Base-by-base conservation (phyloP, 768 basidiomycete species). In the Boletus sensibilis region DNA sequence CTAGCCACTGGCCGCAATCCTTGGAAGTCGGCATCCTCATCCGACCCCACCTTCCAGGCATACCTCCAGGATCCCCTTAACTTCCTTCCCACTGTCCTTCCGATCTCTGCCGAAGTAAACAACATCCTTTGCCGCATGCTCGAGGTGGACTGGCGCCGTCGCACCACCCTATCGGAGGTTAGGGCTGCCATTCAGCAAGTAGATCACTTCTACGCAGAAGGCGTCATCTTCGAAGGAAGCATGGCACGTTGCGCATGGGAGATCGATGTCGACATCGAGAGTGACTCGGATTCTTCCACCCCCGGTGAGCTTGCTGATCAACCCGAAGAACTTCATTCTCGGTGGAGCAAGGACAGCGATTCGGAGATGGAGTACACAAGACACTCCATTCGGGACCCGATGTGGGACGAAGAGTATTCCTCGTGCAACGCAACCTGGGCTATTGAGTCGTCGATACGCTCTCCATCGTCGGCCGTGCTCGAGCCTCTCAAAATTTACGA, bases 1-100 rank as follows among this genome's bases (percentile, higher is more conserved):
- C 84, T 99, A 43, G 86, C 90, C 27, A 97, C 93, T 23, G 93
- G 94, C 5, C 84, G 96, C 33, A 98, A 98, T 66, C 96, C 96
- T 5, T 98, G 96, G 96, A 90, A 90, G 71, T 88, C 91, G 23
- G 94, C 96, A 4, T 87, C 84, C 4, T 68, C 75, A 1, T 78
- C 85, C 40, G 96, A 98, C 73, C 87, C 89, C 58, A 94, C 92
- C 4, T 99, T 94, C 79, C 83, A 88, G 63, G 88, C 89, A 1
- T 99, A 92, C 72, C 79, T 91, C 53, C 84, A 82, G 60, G 84
- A 92, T 61, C 90, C 90, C 34, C 58, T 68, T 14, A 80, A 83
- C 59, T 96, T 96, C 77, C 83, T 98, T n/a, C 87, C 86, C 25
- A 83, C 83, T 48, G 88, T 92, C 64, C 84, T 94, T 27, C 92